Evolutionary conservation across 768 basidiomycete genomes (phyloP).

Genomic region (Serendipita sp.): DNA sequence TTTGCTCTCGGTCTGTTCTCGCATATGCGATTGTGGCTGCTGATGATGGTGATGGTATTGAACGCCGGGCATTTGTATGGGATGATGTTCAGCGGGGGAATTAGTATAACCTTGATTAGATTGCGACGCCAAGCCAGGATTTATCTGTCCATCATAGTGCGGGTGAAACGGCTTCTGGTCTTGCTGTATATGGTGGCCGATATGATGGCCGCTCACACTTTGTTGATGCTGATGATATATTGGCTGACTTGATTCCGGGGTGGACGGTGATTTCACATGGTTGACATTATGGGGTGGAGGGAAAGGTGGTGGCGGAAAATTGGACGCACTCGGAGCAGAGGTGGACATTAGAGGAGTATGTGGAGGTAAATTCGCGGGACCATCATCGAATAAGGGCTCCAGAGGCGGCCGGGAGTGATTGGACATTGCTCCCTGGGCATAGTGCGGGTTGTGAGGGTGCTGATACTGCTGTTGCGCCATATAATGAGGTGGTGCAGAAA

Average conservation of each 20-base stretch:
- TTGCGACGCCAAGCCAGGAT: not conserved
- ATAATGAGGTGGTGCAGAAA: not conserved
- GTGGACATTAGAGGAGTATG: not conserved
- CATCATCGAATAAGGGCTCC: not conserved
- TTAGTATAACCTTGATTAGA: not conserved
- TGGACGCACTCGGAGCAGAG: not conserved
- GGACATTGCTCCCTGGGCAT: not conserved
- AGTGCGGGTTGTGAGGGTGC: constrained; percentile 1
- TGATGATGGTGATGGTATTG: not conserved
- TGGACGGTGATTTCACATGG: not conserved
- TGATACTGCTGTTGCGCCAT: not conserved
- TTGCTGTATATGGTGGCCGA: not conserved
- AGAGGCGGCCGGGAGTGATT: not conserved
- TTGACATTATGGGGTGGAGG: not conserved
- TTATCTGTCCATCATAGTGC: not conserved
- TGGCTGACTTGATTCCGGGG: not conserved
- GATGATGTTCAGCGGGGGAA: not conserved
- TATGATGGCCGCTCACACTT: not conserved
- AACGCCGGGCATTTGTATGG: not conserved
- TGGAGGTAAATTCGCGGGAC: not conserved
- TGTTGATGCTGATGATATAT: not conserved
- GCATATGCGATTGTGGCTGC: no score
- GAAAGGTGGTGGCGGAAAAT: not conserved
- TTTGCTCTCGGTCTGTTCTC: no score
- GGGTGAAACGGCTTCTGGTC: not conserved